These are phyloP conservation scores for Powellomyces hirtus DNA, from an alignment of 192 early-diverging fungal species.

Conservation along the genomic window DNA sequence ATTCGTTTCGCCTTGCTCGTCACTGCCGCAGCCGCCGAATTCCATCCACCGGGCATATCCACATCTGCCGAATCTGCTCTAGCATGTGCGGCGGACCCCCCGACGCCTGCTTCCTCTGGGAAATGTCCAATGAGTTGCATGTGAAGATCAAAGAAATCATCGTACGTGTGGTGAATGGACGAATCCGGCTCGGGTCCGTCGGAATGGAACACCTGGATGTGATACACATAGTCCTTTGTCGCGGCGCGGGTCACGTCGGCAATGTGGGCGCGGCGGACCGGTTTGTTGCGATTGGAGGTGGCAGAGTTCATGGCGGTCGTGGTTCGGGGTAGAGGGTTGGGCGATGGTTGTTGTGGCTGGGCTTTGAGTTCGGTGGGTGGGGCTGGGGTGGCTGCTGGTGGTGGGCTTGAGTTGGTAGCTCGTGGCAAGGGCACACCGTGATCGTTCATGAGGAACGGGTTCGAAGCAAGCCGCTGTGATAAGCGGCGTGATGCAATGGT, in stretches of 20 bases:
- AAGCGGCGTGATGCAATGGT: not conserved
- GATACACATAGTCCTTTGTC: slow-evolving; percentile 39
- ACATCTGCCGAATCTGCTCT: not conserved
- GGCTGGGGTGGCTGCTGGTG: not conserved
- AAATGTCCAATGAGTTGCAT: slow-evolving; percentile 55
- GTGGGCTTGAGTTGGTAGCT: not conserved
- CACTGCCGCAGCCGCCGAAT: not conserved
- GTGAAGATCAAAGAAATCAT: slow-evolving; percentile 59
- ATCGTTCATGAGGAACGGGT: slow-evolving; percentile 44
- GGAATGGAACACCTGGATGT: slow-evolving; percentile 33
- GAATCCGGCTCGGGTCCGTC: not conserved
- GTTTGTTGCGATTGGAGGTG: slow-evolving; percentile 35
- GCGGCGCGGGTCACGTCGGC: slow-evolving; percentile 28
- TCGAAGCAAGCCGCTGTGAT: slow-evolving; percentile 27
- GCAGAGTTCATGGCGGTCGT: slow-evolving; percentile 2
- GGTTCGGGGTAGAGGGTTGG: not conserved
- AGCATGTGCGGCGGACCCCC: not conserved
- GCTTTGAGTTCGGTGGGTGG: not conserved
- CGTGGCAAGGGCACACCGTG: too few relatives aligned
- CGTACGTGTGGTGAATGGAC: slow-evolving; percentile 40
- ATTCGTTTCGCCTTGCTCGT: slow-evolving; percentile 20
- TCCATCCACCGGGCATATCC: slow-evolving; percentile 23
- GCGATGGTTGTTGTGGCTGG: not conserved
- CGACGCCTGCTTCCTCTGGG: slow-evolving; percentile 53
- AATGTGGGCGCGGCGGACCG: slow-evolving; percentile 38